Percentiles rank a stretch among this genome's conserved stretches.
Evolutionary conservation across 768 basidiomycete species (phyloP).

Genomic region (Tricholoma hemisulphureum): DNA sequence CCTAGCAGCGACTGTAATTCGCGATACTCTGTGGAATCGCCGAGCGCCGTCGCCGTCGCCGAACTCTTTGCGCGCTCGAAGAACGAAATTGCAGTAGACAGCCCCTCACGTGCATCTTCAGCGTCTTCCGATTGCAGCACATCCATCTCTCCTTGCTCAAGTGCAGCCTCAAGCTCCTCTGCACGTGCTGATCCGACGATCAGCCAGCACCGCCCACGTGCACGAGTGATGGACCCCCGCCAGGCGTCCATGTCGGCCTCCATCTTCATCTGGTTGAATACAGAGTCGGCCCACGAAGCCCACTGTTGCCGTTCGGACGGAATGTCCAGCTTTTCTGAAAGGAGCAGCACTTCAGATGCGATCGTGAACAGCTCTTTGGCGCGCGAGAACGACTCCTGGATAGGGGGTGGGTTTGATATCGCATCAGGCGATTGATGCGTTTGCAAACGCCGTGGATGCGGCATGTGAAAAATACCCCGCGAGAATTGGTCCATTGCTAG

Average conservation of each 20-base stretch:
- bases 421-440: slow-evolving; percentile 7
- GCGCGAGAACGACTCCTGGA: slow-evolving; percentile 46
- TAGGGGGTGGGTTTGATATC: slow-evolving; percentile 13
- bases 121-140: slow-evolving; percentile 49
- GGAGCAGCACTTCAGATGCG: slow-evolving; percentile 56
- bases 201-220: slow-evolving; percentile 56
- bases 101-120: slow-evolving; percentile 51
- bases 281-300: slow-evolving; percentile 60
- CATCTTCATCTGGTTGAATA: slow-evolving; percentile 65
- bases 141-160: slow-evolving; percentile 43
- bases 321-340: slow-evolving; percentile 53
- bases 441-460: slow-evolving; percentile 39
- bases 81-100: slow-evolving; percentile 44
- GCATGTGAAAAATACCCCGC: slow-evolving; percentile 71
- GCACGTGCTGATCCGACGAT: slow-evolving; percentile 53
- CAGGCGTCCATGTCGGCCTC: slow-evolving; percentile 54
- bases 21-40: slow-evolving; percentile 15
- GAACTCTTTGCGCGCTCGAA: slow-evolving; percentile 40
- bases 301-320: slow-evolving; percentile 50
- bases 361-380: slow-evolving; percentile 61
- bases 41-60: slow-evolving; percentile 14
- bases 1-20: slow-evolving; percentile 41
- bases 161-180: slow-evolving; percentile 53
- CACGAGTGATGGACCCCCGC: slow-evolving; percentile 43
- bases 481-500: slow-evolving; percentile 70